phyloP scores from a whole-genome alignment of 2,329 filamentous ascomycete species.

The Penicillium sclerotigenum region DNA sequence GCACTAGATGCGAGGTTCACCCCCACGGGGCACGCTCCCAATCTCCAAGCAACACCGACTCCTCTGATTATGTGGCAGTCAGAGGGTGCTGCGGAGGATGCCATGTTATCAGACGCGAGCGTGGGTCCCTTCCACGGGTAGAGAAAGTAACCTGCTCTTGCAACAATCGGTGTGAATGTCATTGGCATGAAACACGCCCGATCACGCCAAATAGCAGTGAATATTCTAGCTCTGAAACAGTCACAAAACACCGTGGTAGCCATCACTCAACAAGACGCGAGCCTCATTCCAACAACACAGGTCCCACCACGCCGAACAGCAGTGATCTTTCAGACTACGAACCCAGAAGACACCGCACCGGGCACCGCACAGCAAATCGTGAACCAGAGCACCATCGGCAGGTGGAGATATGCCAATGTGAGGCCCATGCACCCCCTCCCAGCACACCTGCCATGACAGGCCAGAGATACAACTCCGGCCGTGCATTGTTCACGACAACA shows the following conservation, averaged over 20 bases:
- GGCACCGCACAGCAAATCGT: not conserved
- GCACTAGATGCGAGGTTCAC: constrained; percentile 1
- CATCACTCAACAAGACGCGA: not conserved
- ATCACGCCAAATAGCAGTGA: not conserved
- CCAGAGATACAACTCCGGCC: not conserved
- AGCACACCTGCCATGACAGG: not conserved
- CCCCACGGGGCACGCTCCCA: not conserved
- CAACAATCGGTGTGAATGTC: not conserved
- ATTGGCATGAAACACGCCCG: not conserved
- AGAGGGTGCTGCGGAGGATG: not conserved
- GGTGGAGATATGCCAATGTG: not conserved
- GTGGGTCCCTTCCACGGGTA: not conserved
- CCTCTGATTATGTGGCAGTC: not conserved
- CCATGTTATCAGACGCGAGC: not conserved
- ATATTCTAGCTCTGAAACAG: not conserved
- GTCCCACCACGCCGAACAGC: not conserved
- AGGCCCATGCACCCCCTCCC: not conserved
- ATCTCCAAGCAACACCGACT: not conserved
- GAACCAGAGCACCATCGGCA: not conserved
- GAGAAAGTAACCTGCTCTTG: constrained; percentile 1
- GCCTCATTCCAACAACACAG: not conserved
- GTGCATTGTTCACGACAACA: not conserved
- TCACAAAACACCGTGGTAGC: not conserved
- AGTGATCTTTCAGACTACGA: constrained; percentile 4
- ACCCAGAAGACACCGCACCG: not conserved